phyloP scores from a whole-genome alignment of 192 early-diverging fungal species.

The Lunasporangiospora selenospora region DNA sequence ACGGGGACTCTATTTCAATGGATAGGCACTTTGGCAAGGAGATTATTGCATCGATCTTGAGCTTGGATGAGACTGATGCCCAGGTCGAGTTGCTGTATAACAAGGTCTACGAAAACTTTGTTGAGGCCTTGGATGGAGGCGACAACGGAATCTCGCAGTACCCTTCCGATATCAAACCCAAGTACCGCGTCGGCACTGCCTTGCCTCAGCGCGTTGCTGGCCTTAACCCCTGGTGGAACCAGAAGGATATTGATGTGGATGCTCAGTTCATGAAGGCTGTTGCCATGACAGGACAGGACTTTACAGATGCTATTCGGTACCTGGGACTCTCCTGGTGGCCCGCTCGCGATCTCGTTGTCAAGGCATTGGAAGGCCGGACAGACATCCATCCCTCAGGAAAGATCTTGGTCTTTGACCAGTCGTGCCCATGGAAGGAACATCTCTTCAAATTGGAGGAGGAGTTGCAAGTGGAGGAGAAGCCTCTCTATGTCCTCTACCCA shows the following conservation, averaged over 20 bases:
- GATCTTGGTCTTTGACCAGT: conserved; percentile 82
- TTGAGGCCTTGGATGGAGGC: conserved; percentile 77
- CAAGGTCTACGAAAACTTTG: conserved; percentile 88
- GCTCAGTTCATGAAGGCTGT: conserved; percentile 72
- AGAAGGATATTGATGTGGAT: conserved; percentile 78
- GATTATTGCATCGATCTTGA: conserved; percentile 70
- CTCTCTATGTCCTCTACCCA: conserved; percentile 27
- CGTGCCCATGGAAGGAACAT: conserved; percentile 97
- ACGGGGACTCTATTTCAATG: conserved; percentile 8
- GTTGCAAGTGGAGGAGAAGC: conserved; percentile 49
- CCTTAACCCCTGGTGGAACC: conserved; percentile 97
- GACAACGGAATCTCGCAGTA: conserved; percentile 96
- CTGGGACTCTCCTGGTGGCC: conserved; percentile 85
- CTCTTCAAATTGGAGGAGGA: conserved; percentile 74
- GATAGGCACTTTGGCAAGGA: conserved; percentile 85
- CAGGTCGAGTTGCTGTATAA: conserved; percentile 74
- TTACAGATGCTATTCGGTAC: conserved; percentile 72
- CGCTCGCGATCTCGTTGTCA: conserved; percentile 83
- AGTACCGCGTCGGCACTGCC: conserved; percentile 85
- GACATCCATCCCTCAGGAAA: conserved; percentile 76
- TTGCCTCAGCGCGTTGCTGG: conserved; percentile 80
- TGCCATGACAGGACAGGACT: conserved; percentile 80
- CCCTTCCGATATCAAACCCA: conserved; percentile 77
- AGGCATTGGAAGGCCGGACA: conserved; percentile 62
- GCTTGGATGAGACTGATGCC: conserved; percentile 53